Percentiles rank a stretch among this genome's conserved stretches.
phyloP scores from a whole-genome alignment of 2,329 filamentous ascomycete genomes.

The Scedosporium dehoogii region DNA sequence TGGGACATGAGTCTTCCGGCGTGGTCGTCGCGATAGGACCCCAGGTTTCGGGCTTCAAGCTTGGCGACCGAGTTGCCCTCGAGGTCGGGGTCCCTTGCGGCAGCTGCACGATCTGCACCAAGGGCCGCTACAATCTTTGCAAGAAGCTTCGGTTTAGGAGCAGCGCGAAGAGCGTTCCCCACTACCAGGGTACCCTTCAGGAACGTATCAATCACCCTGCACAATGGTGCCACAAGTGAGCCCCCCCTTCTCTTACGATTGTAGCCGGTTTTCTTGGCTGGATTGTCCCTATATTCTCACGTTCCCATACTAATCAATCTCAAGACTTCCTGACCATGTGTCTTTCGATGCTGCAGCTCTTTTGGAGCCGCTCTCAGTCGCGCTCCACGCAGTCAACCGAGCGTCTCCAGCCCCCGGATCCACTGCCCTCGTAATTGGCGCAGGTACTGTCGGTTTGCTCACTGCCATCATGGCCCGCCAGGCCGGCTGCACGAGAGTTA shows the following conservation, averaged over 20 bases:
- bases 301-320: neutral
- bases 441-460: constrained; percentile 52
- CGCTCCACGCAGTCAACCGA: constrained; percentile 50
- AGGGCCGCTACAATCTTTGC: constrained; percentile 55
- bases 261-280: neutral
- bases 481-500: constrained; percentile 48
- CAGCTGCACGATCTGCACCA: constrained; percentile 46
- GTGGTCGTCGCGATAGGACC: constrained; percentile 46
- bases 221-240: constrained; percentile 44
- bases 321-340: constrained; percentile 46
- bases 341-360: constrained; percentile 51
- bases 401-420: constrained; percentile 41
- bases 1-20: constrained; percentile 54
- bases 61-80: constrained; percentile 54
- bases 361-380: constrained; percentile 52
- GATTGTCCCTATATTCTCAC: too few species aligned
- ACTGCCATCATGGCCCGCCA: constrained; percentile 53
- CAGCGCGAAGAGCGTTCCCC: constrained; percentile 52
- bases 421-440: constrained; percentile 53
- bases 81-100: constrained; percentile 58
- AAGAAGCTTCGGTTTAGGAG: constrained; percentile 52
- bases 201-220: constrained; percentile 52
- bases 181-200: constrained; percentile 50
- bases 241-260: neutral
- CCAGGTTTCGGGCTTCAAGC: constrained; percentile 31